Evolutionary conservation across 768 basidiomycete genomes (phyloP).

Genomic region (Kwoniella sp.): DNA sequence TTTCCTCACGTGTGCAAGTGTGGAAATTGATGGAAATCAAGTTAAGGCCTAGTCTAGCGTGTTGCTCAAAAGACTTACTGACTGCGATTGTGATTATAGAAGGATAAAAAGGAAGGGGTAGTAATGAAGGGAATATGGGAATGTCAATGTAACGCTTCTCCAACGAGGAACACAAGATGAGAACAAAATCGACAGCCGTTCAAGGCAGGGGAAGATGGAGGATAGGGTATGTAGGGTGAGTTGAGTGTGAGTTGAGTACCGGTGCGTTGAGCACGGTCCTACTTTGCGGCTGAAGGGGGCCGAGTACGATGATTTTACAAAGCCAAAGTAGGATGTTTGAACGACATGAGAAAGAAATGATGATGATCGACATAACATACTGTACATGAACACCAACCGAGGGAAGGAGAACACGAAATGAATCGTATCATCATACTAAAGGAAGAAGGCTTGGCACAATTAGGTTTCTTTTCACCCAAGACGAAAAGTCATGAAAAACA

Average conservation of each 20-base stretch:
- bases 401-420: too few relatives aligned
- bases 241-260: background rate
- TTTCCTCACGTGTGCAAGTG: background rate
- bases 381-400: too few relatives aligned
- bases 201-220: background rate
- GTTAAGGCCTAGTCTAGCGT: conserved; percentile 3
- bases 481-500: too few relatives aligned
- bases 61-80: background rate
- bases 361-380: too few relatives aligned
- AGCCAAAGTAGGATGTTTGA: too few relatives aligned
- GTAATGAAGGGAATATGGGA: background rate
- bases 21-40: too few relatives aligned
- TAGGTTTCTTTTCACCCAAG: too few relatives aligned
- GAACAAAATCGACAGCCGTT: background rate
- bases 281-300: background rate
- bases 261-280: background rate
- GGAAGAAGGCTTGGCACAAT: too few relatives aligned
- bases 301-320: too few relatives aligned
- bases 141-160: too few relatives aligned
- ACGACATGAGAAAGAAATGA: too few relatives aligned
- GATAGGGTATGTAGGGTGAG: background rate
- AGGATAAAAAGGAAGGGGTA: background rate
- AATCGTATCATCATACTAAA: too few relatives aligned
- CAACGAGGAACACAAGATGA: background rate
- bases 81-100: conserved; percentile 1